A percentile compares a stretch with the other conserved stretches of the same genome.
phyloP scores from a whole-genome alignment of 2,329 filamentous ascomycete genomes.

The Fusarium secorum region DNA sequence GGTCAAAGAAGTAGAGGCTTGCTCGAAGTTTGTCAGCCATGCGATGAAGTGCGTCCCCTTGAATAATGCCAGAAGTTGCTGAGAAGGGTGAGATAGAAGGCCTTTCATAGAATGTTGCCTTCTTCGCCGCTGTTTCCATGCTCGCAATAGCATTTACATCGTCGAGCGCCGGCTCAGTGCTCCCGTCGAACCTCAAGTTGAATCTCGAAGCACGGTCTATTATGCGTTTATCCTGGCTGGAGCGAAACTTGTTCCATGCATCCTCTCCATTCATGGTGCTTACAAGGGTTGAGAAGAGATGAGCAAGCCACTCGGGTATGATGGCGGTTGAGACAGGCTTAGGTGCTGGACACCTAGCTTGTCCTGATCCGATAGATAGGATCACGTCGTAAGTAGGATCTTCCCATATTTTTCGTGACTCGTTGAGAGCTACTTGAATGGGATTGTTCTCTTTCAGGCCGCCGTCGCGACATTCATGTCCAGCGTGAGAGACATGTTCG shows the following conservation, averaged over 20 bases:
- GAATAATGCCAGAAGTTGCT: background rate
- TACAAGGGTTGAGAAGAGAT: background rate
- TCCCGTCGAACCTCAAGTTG: background rate
- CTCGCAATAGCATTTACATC: background rate
- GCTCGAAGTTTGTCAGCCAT: background rate
- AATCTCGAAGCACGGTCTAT: background rate
- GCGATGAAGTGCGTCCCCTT: background rate
- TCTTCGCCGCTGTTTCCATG: background rate
- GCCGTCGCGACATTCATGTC: background rate
- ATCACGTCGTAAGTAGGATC: background rate
- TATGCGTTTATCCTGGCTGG: background rate
- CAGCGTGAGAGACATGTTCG: background rate
- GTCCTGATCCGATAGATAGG: background rate
- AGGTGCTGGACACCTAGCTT: background rate
- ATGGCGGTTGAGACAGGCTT: background rate
- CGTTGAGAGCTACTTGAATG: background rate
- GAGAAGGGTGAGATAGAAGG: background rate
- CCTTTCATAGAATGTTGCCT: background rate
- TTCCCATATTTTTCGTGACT: background rate
- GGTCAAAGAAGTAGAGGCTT: background rate
- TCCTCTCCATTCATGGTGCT: background rate
- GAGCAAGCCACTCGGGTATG: background rate
- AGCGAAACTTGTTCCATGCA: background rate
- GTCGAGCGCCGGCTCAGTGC: background rate
- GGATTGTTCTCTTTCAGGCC: background rate